Evolutionary conservation across 371 early-diverging fungal genomes (phyloP).

Genomic region (Saksenaea oblongispora): DNA sequence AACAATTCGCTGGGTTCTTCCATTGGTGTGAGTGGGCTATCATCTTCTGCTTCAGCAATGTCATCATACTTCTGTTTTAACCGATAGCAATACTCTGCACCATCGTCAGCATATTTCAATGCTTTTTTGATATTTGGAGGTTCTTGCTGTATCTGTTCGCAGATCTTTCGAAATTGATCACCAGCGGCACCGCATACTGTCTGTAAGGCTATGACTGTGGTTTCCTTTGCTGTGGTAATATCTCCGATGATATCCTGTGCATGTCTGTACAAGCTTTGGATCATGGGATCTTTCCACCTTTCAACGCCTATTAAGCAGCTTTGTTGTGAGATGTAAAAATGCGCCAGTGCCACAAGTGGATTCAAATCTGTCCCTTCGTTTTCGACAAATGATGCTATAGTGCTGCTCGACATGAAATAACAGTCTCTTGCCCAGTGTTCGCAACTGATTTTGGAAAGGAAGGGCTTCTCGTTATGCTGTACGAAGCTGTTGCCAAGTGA

Average conservation of each 20-base stretch:
- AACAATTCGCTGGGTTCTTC: slow-evolving; percentile 1
- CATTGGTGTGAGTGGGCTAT: neutral
- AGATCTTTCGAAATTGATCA: no score
- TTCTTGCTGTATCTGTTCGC: no score
- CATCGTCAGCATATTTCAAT: no score
- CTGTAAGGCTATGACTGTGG: neutral
- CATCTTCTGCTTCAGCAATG: neutral
- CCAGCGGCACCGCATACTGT: neutral
- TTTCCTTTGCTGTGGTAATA: neutral
- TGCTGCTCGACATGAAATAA: neutral
- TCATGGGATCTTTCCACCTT: neutral
- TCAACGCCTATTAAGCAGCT: neutral
- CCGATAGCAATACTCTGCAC: neutral
- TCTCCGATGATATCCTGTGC: neutral
- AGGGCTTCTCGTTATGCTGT: neutral
- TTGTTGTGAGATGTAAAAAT: neutral
- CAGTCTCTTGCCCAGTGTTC: neutral
- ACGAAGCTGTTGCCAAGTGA: neutral
- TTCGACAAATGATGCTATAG: neutral
- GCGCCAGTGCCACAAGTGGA: neutral
- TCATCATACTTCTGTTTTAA: neutral
- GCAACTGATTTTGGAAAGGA: neutral
- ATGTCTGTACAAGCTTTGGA: neutral
- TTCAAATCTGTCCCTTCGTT: neutral
- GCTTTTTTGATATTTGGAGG: no score